A percentile compares a stretch with the other conserved stretches of the same genome.
Conservation (phyloP, 192 early-diverging fungal species). For the Backusella psychrophila region DNA sequence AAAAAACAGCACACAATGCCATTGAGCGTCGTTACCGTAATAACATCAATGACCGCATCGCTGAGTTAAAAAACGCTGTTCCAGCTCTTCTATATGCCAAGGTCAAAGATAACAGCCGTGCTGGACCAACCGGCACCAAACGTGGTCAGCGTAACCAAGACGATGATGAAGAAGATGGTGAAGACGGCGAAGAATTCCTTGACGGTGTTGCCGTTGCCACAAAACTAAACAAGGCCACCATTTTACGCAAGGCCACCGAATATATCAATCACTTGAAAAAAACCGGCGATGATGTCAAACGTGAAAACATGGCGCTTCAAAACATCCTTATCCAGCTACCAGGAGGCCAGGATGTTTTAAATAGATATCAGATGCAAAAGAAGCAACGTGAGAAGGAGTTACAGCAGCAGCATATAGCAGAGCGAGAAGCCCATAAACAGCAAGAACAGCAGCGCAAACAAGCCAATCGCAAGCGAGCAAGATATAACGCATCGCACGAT, state of each 20-base stretch:
- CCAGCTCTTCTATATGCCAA: slow-evolving; percentile 72
- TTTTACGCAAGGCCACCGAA: slow-evolving; percentile 88
- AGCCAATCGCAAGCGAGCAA: slow-evolving; percentile 11
- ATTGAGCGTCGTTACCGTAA: slow-evolving; percentile 94
- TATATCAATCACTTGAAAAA: slow-evolving; percentile 71
- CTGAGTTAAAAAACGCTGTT: slow-evolving; percentile 81
- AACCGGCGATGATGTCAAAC: slow-evolving; percentile 37
- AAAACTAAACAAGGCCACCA: slow-evolving; percentile 93
- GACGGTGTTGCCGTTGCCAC: slow-evolving; percentile 85
- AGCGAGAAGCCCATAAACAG: slow-evolving; percentile 13
- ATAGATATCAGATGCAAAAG: slow-evolving; percentile 16
- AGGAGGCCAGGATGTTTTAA: slow-evolving; percentile 40
- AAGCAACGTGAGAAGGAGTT: slow-evolving; percentile 6
- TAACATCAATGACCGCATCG: slow-evolving; percentile 96
- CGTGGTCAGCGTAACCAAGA: slow-evolving; percentile 18
- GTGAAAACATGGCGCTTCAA: slow-evolving; percentile 45
- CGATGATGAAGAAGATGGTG: slow-evolving; percentile 51
- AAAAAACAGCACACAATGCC: slow-evolving; percentile 93
- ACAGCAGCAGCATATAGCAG: background rate
- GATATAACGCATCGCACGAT: background rate
- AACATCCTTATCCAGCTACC: slow-evolving; percentile 44
- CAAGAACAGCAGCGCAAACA: slow-evolving; percentile 11
- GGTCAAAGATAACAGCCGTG: slow-evolving; percentile 44
- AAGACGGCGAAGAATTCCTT: slow-evolving; percentile 56
- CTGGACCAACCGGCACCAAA: slow-evolving; percentile 7